Percentiles rank a stretch among this genome's conserved stretches.
These are phyloP conservation scores for Erodium trifolium DNA, from an alignment of 441 rosid genomes.

Conservation along the genomic window DNA sequence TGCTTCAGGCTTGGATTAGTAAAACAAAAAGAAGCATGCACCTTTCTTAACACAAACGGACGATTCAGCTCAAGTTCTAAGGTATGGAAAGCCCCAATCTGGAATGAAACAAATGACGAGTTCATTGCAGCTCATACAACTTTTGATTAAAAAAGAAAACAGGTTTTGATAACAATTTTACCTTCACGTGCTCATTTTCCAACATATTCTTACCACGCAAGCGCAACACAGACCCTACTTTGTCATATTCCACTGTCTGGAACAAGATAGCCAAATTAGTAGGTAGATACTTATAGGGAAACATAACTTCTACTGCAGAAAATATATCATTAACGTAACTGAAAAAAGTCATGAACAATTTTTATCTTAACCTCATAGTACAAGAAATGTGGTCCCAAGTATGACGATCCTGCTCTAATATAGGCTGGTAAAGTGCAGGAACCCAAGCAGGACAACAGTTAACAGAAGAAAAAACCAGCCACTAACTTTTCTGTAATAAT, in stretches of 20 bases:
- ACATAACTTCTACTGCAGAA: neutral
- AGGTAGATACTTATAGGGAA: neutral
- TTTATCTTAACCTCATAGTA: no score
- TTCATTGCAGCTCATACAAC: neutral
- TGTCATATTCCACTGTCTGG: slow-evolving; percentile 73
- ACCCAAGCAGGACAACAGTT: no score
- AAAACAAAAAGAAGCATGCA: slow-evolving; percentile 16
- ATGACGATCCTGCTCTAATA: no score
- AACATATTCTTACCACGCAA: slow-evolving; percentile 85
- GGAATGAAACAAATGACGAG: slow-evolving; percentile 19
- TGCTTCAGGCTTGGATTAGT: neutral
- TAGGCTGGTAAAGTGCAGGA: no score
- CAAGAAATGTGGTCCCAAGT: no score
- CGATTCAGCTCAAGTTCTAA: slow-evolving; percentile 76
- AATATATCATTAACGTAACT: no score
- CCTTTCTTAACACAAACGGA: slow-evolving; percentile 88
- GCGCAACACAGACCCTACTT: slow-evolving; percentile 67
- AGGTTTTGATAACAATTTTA: slow-evolving; percentile 17
- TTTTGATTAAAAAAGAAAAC: no score
- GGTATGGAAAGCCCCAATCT: slow-evolving; percentile 95
- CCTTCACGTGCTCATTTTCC: slow-evolving; percentile 86
- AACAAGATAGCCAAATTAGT: neutral
- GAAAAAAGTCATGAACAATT: no score
- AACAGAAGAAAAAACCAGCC: no score
- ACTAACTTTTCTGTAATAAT: no score